These are phyloP conservation scores for Mortierella sp. DNA, from an alignment of 371 early-diverging fungal genomes.

Conservation along the genomic window DNA sequence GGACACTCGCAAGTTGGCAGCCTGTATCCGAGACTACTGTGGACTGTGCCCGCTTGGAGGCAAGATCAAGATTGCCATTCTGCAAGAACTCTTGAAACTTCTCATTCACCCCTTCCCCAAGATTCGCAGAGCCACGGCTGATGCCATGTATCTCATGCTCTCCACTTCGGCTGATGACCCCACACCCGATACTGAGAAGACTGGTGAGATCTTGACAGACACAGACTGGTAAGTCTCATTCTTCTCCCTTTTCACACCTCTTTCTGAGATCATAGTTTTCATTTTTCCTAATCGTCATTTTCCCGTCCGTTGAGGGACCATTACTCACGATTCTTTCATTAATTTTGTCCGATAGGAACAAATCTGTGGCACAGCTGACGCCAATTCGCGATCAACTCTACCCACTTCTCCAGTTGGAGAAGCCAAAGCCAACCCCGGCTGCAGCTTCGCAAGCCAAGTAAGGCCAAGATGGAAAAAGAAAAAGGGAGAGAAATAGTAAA, in stretches of 20 bases:
- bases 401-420: slow-evolving; percentile 38
- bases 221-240: slow-evolving; percentile 39
- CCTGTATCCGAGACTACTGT: slow-evolving; percentile 32
- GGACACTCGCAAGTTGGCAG: slow-evolving; percentile 40
- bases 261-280: too few relatives aligned
- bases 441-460: slow-evolving; percentile 7
- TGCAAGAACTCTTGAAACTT: slow-evolving; percentile 34
- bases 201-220: slow-evolving; percentile 30
- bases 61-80: slow-evolving; percentile 43
- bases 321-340: too few relatives aligned
- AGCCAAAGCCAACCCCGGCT: slow-evolving; percentile 23
- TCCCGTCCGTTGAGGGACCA: too few relatives aligned
- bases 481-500: too few relatives aligned
- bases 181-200: slow-evolving; percentile 35
- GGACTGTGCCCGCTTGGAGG: slow-evolving; percentile 42
- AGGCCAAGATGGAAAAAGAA: background rate
- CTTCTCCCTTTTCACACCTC: too few relatives aligned
- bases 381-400: slow-evolving; percentile 41
- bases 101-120: slow-evolving; percentile 53
- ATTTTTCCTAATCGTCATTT: too few relatives aligned
- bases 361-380: slow-evolving; percentile 21
- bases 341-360: slow-evolving; percentile 16
- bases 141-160: slow-evolving; percentile 53
- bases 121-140: slow-evolving; percentile 48
- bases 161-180: slow-evolving; percentile 36